These are phyloP conservation scores for Yamadazyma jaroonii DNA, from an alignment of 1,139 yeast species.

Conservation along the genomic window DNA sequence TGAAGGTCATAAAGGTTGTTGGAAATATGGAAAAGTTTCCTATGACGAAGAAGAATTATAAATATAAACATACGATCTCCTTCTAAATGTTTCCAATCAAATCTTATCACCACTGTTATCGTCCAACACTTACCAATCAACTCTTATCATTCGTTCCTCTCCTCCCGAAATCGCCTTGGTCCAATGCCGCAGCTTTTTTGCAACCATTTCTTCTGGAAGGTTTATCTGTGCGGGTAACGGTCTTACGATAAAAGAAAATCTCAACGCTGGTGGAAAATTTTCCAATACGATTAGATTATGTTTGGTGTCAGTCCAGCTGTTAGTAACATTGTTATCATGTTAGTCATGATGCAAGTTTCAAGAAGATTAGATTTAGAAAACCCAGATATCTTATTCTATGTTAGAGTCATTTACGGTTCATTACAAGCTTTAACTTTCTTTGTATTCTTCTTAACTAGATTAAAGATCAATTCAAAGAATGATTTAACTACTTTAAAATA, in stretches of 20 bases:
- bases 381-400: constrained; percentile 70
- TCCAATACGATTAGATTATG: constrained; percentile 6
- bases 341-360: constrained; percentile 95
- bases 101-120: too few species aligned
- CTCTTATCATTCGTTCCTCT: background rate
- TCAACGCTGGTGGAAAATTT: constrained; percentile 5
- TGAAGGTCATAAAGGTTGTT: constrained; percentile 59
- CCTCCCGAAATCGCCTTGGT: too few species aligned
- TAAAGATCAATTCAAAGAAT: constrained; percentile 67
- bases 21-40: constrained; percentile 80
- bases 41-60: constrained; percentile 40
- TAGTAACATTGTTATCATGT: constrained; percentile 84
- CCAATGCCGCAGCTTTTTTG: background rate
- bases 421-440: constrained; percentile 66
- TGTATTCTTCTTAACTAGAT: constrained; percentile 64
- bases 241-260: constrained; percentile 3
- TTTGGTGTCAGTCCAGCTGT: constrained; percentile 77
- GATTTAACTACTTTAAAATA: constrained; percentile 91
- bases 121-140: too few species aligned
- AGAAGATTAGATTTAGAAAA: constrained; percentile 88
- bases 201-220: constrained; percentile 5
- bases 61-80: too few species aligned
- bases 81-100: too few species aligned
- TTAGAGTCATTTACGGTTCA: constrained; percentile 68
- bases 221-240: constrained; percentile 6